Conservation (phyloP, 192 early-diverging fungal genomes). For the Chytriomyces hyalinus region DNA sequence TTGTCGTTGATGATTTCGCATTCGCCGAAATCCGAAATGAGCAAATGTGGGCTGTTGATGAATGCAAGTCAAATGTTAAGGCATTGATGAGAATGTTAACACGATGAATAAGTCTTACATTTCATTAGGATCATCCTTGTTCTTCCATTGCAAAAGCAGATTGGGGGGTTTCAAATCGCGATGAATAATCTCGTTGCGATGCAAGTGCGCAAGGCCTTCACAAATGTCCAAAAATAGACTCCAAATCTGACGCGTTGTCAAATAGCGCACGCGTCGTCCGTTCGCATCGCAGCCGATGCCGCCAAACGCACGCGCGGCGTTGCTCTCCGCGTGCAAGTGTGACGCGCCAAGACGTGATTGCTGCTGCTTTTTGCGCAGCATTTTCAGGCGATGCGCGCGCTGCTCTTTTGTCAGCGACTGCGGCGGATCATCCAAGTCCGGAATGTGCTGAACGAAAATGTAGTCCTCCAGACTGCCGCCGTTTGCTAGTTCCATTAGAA, state of each 20-base stretch:
- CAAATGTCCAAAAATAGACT: constrained; percentile 90
- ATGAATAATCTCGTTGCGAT: constrained; percentile 87
- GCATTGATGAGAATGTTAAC: not conserved
- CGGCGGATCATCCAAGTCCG: constrained; percentile 22
- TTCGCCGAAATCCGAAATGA: constrained; percentile 98
- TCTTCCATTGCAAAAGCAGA: constrained; percentile 77
- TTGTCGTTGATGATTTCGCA: constrained; percentile 83
- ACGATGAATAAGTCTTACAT: constrained; percentile 25
- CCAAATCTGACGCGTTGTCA: constrained; percentile 72
- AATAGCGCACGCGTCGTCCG: constrained; percentile 49
- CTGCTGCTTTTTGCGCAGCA: constrained; percentile 12
- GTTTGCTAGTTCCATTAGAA: constrained; percentile 90
- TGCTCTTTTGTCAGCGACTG: constrained; percentile 32
- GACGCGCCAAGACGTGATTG: not conserved
- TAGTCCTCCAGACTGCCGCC: constrained; percentile 96
- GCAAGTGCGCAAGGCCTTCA: constrained; percentile 86
- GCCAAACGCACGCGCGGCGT: constrained; percentile 34
- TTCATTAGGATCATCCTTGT: constrained; percentile 48
- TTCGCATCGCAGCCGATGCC: constrained; percentile 41
- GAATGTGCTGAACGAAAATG: constrained; percentile 61
- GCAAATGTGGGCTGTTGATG: constrained; percentile 68
- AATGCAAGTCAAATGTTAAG: not conserved
- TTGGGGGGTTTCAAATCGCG: constrained; percentile 95
- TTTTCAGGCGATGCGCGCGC: constrained; percentile 16
- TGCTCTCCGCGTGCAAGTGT: constrained; percentile 11